phyloP scores from a whole-genome alignment of 495 filamentous ascomycete species.

The Penicillium silybi region DNA sequence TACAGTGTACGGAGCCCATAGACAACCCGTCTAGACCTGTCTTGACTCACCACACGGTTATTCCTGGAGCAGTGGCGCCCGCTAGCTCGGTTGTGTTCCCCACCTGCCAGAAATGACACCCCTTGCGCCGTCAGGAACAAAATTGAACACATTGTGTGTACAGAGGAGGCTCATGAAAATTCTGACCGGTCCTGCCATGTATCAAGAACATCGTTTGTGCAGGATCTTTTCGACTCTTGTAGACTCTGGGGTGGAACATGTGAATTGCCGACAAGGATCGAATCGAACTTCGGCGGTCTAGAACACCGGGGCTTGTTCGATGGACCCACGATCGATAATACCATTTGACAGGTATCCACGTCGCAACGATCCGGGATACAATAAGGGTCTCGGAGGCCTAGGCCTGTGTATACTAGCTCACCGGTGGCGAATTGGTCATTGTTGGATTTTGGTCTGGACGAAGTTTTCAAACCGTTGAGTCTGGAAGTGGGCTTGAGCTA shows the following conservation, averaged over 20 bases:
- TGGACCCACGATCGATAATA: background rate
- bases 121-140: constrained; percentile 5
- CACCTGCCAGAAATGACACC: constrained; percentile 11
- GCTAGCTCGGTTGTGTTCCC: constrained; percentile 9
- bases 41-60: constrained; percentile 13
- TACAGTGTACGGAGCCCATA: background rate
- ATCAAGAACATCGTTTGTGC: background rate
- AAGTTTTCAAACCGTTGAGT: background rate
- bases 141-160: background rate
- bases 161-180: background rate
- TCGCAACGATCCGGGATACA: background rate
- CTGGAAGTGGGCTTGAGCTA: background rate
- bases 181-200: background rate
- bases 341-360: background rate
- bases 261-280: background rate
- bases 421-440: background rate
- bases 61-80: constrained; percentile 17
- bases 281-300: background rate
- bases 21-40: constrained; percentile 9
- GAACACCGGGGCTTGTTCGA: background rate
- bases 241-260: background rate
- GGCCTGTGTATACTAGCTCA: background rate
- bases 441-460: background rate
- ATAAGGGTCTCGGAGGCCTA: background rate
- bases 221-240: background rate